phyloP scores from a whole-genome alignment of 495 filamentous ascomycete species.

The Hyaloscypha bicolor region DNA sequence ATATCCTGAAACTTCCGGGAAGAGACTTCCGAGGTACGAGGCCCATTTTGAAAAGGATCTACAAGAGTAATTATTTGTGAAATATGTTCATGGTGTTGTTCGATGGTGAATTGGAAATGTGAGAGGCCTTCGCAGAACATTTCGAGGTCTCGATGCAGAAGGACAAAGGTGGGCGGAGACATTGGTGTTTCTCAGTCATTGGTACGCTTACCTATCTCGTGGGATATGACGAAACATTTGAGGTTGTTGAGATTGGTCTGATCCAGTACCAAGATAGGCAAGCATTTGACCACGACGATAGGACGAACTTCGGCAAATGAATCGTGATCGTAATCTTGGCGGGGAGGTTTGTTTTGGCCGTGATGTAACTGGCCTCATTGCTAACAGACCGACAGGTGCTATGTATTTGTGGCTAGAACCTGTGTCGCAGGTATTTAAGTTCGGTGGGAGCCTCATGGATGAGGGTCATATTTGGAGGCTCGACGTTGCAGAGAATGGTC shows the following conservation, averaged over 20 bases:
- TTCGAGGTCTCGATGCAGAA: neutral
- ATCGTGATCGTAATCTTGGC: too few relatives aligned
- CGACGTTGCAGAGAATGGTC: neutral
- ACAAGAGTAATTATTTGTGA: neutral
- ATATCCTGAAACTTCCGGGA: neutral
- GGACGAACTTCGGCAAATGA: neutral
- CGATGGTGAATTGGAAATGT: neutral
- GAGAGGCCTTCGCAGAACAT: neutral
- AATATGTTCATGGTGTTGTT: neutral
- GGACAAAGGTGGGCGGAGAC: neutral
- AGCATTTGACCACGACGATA: neutral
- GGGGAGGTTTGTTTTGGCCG: too few relatives aligned
- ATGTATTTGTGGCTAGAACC: neutral
- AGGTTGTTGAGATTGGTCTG: neutral
- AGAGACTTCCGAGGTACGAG: neutral
- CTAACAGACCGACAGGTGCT: neutral
- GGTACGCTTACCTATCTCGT: too few relatives aligned
- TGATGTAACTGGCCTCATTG: too few relatives aligned
- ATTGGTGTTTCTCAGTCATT: too few relatives aligned
- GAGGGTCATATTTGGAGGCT: neutral
- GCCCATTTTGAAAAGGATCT: neutral
- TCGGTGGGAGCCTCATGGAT: neutral
- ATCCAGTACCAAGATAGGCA: neutral
- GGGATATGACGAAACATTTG: constrained; percentile 1
- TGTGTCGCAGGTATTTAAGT: neutral